Conservation (phyloP, 441 rosid genomes). For the Cnidoscolus chayamansa region DNA sequence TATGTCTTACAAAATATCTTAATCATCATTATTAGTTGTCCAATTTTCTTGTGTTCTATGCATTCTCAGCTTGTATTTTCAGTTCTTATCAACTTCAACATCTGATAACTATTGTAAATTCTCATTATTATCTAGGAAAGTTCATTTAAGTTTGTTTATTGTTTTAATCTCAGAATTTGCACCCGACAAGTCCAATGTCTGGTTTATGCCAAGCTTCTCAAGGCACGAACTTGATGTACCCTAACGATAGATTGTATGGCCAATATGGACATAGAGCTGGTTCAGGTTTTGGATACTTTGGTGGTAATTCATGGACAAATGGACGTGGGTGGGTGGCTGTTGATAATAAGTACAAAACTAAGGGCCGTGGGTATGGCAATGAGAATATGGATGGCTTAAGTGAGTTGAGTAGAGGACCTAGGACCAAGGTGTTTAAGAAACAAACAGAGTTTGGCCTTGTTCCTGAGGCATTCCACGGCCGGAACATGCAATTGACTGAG, state of each 20-base stretch:
- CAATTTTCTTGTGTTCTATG: not conserved
- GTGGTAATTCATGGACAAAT: slow-evolving; percentile 56
- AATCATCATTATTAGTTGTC: not conserved
- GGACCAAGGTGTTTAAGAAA: slow-evolving; percentile 67
- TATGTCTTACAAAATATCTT: not conserved
- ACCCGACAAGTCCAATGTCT: slow-evolving; percentile 49
- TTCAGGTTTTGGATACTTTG: slow-evolving; percentile 52
- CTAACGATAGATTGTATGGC: slow-evolving; percentile 53
- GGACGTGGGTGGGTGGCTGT: slow-evolving; percentile 64
- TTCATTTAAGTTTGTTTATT: slow-evolving; percentile 3
- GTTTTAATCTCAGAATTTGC: slow-evolving; percentile 42
- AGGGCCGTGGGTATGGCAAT: slow-evolving; percentile 57
- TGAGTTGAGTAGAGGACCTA: slow-evolving; percentile 91
- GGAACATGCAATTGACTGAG: slow-evolving; percentile 28
- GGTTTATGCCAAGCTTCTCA: slow-evolving; percentile 50
- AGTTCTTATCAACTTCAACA: not conserved
- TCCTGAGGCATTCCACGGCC: slow-evolving; percentile 36
- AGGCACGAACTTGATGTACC: slow-evolving; percentile 50
- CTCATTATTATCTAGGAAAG: not conserved
- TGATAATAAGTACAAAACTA: slow-evolving; percentile 59
- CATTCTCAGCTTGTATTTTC: not conserved
- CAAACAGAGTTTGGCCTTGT: slow-evolving; percentile 40
- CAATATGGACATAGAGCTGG: slow-evolving; percentile 70
- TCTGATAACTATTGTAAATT: slow-evolving; percentile 5
- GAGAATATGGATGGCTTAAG: slow-evolving; percentile 73